Conservation (phyloP, 2,329 filamentous ascomycete genomes). For the Taxawa tesnikishii region DNA sequence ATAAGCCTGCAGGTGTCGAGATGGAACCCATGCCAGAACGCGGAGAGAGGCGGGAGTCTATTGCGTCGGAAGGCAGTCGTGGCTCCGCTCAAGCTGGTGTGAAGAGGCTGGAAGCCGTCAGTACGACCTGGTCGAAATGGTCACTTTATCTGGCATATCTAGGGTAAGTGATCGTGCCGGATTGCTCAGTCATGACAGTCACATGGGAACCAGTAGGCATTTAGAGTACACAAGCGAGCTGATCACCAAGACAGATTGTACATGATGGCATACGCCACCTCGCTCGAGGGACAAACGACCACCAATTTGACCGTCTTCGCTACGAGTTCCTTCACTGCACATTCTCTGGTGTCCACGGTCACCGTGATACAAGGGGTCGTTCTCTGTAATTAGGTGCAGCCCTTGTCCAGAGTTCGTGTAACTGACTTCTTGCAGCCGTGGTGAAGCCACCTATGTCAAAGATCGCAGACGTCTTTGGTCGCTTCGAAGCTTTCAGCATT, state of each 20-base stretch:
- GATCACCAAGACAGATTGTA: conserved; percentile 19
- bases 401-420: background rate
- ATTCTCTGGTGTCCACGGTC: conserved; percentile 54
- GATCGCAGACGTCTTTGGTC: conserved; percentile 50
- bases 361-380: conserved; percentile 53
- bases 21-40: too few species aligned
- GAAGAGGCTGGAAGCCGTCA: conserved; percentile 35
- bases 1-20: too few species aligned
- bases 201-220: too few species aligned
- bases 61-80: conserved; percentile 3
- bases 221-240: too few species aligned
- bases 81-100: conserved; percentile 32
- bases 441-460: conserved; percentile 51
- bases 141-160: conserved; percentile 36
- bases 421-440: conserved; percentile 27
- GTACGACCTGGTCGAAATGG: conserved; percentile 34
- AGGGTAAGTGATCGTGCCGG: conserved; percentile 17
- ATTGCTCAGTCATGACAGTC: too few species aligned
- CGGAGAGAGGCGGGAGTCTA: too few species aligned
- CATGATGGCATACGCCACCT: conserved; percentile 53
- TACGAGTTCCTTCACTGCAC: conserved; percentile 51
- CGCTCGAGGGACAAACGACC: conserved; percentile 54
- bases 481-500: conserved; percentile 45
- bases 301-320: conserved; percentile 50
- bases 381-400: conserved; percentile 36